Evolutionary conservation across 768 basidiomycete genomes (phyloP), one percentile per base, ranked within the genome.

Genomic region (Lentinula detonsa): DNA sequence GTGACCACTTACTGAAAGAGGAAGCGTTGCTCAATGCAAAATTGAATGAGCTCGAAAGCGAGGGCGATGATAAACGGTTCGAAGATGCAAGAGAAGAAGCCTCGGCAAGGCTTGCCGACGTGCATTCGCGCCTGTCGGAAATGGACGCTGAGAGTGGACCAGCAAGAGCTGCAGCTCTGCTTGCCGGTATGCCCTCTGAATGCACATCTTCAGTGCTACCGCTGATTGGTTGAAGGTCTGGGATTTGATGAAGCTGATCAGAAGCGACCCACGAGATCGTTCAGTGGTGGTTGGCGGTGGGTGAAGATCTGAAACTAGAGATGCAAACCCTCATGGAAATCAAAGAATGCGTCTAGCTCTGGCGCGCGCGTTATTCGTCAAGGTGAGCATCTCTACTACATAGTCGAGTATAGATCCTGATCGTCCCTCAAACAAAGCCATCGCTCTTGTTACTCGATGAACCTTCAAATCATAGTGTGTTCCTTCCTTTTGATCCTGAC

Each of bases 131-230:
- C 51, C 74, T 98, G 50, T 86, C 94, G n/a, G 97, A 99, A 53
- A 98, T 99, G 88, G 97, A 99, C 65, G 96, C 96, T 3, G 96
- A 92, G 70, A 96, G 91, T 70, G 97, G 95, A 3, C 97, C 97
- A n/a, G 88, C 93, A 6, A 77, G 97, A 50, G 95, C 96, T 21
- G 93, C 93, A 13, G 82, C 91, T 18, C 76, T 99, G 28, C 79
- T 98, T 31, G 93, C 94, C 21, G 96, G 91, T 90, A 65, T 59
- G 73, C 42, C 7, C 13, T 39, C 11, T 39, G 31, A 49, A 15
- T 61, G 40, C 13, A 34, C 28, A n/a, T 61, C 28, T 54, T 45
- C 55, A 28, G n/a, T 5, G 2, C 31, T 33, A 11, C 35, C 45
- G 49, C 51, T 45, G 48, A 49, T 50, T 39, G 21, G 3, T n/a